phyloP scores from a whole-genome alignment of 306 rosid genomes.

The Dalbergia cultrata region DNA sequence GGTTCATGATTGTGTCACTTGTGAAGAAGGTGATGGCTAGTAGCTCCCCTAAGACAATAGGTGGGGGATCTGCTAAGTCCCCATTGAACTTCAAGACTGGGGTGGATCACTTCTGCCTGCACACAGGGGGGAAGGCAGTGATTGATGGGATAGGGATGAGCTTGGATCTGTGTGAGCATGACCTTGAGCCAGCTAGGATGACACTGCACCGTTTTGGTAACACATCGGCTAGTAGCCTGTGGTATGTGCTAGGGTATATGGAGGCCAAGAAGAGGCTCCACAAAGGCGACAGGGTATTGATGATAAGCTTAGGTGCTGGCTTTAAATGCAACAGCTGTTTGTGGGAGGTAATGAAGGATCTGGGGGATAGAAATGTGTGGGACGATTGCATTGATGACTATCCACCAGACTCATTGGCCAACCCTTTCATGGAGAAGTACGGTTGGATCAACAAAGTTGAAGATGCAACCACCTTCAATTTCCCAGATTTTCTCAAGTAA shows the following conservation, averaged over 20 bases:
- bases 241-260: slow-evolving; percentile 95
- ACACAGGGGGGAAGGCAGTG: slow-evolving; percentile 94
- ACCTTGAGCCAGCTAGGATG: slow-evolving; percentile 94
- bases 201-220: slow-evolving; percentile 90
- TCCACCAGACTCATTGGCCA: slow-evolving; percentile 74
- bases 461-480: slow-evolving; percentile 61
- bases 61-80: slow-evolving; percentile 44
- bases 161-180: slow-evolving; percentile 64
- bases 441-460: slow-evolving; percentile 79
- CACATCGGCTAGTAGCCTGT: slow-evolving; percentile 86
- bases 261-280: slow-evolving; percentile 87
- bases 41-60: background rate
- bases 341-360: slow-evolving; percentile 82
- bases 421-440: slow-evolving; percentile 84
- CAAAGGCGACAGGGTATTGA: slow-evolving; percentile 68
- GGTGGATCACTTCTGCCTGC: slow-evolving; percentile 86
- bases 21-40: slow-evolving; percentile 44
- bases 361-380: slow-evolving; percentile 75
- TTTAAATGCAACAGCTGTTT: slow-evolving; percentile 93
- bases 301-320: slow-evolving; percentile 98
- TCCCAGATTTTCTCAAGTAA: slow-evolving; percentile 35
- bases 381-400: slow-evolving; percentile 69
- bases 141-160: slow-evolving; percentile 83
- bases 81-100: slow-evolving; percentile 67
- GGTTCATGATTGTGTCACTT: slow-evolving; percentile 53